phyloP scores from a whole-genome alignment of 352 stramenopile genomes.

The Pilasporangium apinafurcum region DNA sequence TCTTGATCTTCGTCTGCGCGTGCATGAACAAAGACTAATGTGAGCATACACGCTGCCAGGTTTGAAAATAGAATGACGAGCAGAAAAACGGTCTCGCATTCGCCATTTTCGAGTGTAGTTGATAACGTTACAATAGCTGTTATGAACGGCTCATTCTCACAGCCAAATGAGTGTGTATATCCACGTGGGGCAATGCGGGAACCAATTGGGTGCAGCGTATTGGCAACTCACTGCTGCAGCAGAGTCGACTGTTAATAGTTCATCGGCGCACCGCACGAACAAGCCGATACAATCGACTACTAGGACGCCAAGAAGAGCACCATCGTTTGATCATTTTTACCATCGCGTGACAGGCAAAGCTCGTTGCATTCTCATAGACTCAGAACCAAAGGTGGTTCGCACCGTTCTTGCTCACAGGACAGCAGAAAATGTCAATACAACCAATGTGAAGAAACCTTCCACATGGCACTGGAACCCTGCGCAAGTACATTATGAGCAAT shows the following conservation, averaged over 20 bases:
- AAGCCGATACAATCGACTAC: constrained; percentile 1
- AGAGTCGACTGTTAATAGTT: neutral
- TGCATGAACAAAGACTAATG: too few relatives aligned
- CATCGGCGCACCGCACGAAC: neutral
- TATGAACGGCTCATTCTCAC: too few relatives aligned
- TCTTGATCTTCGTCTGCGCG: too few relatives aligned
- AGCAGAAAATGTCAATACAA: neutral
- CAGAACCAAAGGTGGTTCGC: constrained; percentile 68
- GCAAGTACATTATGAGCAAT: constrained; percentile 51
- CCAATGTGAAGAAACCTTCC: neutral
- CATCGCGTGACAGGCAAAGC: constrained; percentile 30
- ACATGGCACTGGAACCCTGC: constrained; percentile 29
- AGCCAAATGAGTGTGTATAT: constrained; percentile 59
- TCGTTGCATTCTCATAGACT: constrained; percentile 73
- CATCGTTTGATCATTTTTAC: constrained; percentile 38
- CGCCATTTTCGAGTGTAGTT: too few relatives aligned
- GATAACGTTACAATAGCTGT: too few relatives aligned
- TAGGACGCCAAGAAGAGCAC: neutral
- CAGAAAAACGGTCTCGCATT: too few relatives aligned
- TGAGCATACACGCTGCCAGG: too few relatives aligned
- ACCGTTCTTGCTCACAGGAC: constrained; percentile 13
- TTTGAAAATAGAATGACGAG: too few relatives aligned
- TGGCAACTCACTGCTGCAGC: too few relatives aligned
- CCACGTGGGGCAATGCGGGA: constrained; percentile 76
- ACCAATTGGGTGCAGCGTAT: constrained; percentile 68